Conservation (phyloP, 805 yeast species). For the Myxozyma udenii region DNA sequence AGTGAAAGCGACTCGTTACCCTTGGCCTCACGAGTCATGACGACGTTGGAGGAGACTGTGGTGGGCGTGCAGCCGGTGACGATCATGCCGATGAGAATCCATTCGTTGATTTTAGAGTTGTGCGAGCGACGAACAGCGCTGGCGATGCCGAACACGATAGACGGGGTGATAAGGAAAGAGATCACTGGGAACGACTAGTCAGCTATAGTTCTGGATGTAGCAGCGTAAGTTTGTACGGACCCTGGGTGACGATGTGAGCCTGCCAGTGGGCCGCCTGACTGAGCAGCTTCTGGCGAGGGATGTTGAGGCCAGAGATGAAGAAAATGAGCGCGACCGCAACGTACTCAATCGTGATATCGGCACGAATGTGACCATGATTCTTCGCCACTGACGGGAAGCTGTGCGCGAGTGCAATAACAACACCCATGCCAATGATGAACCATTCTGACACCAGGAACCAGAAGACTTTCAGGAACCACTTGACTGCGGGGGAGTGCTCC, state of each 20-base stretch:
- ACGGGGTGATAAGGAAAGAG: slow-evolving; percentile 68
- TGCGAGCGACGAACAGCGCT: slow-evolving; percentile 60
- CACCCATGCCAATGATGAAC: slow-evolving; percentile 72
- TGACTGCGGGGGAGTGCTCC: neutral
- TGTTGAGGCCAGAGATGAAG: slow-evolving; percentile 74
- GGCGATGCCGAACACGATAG: slow-evolving; percentile 70
- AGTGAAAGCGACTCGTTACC: slow-evolving; percentile 77
- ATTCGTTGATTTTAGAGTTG: slow-evolving; percentile 59
- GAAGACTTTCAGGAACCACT: neutral
- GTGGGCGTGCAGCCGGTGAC: slow-evolving; percentile 88
- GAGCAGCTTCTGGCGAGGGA: slow-evolving; percentile 60
- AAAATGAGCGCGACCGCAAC: slow-evolving; percentile 86
- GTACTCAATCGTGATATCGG: slow-evolving; percentile 74
- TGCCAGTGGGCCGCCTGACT: slow-evolving; percentile 73
- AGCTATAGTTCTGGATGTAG: neutral
- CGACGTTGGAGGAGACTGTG: slow-evolving; percentile 86
- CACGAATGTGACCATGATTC: slow-evolving; percentile 72
- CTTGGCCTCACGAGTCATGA: slow-evolving; percentile 82
- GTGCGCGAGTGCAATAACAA: slow-evolving; percentile 70
- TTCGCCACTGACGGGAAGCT: slow-evolving; percentile 80
- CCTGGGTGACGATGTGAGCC: slow-evolving; percentile 68
- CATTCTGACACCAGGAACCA: slow-evolving; percentile 44
- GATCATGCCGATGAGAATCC: slow-evolving; percentile 78
- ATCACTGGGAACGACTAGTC: slow-evolving; percentile 36
- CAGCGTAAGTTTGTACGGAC: neutral